Conservation (phyloP, 148 eudicot species). For the Drosera capensis region DNA sequence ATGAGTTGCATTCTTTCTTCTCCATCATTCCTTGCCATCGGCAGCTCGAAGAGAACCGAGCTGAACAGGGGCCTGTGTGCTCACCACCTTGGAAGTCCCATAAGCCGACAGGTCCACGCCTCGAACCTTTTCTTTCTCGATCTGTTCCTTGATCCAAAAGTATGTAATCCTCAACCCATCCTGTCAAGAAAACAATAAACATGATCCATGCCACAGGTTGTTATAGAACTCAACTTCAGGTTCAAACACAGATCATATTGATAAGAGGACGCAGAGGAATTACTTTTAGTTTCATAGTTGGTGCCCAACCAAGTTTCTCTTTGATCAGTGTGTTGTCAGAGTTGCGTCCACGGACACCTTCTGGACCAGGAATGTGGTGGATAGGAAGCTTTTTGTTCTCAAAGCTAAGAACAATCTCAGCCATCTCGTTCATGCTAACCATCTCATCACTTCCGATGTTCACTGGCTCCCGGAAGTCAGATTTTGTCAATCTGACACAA, state of each 20-base stretch:
- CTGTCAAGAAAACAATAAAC: constrained; percentile 14
- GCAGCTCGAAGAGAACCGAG: constrained; percentile 93
- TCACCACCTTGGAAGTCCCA: constrained; percentile 88
- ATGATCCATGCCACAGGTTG: background rate
- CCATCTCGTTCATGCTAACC: constrained; percentile 99
- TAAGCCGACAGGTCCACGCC: constrained; percentile 56
- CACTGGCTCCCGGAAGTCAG: constrained; percentile 87
- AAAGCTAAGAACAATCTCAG: constrained; percentile 81
- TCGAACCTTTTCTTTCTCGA: constrained; percentile 70
- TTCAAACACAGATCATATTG: background rate
- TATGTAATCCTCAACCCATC: constrained; percentile 92
- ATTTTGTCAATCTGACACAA: constrained; percentile 57
- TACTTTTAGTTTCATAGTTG: constrained; percentile 89
- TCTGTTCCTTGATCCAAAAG: constrained; percentile 89
- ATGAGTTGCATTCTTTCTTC: background rate
- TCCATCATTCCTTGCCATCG: constrained; percentile 72
- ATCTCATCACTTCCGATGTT: constrained; percentile 96
- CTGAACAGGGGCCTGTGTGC: constrained; percentile 88
- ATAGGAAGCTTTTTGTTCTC: constrained; percentile 71
- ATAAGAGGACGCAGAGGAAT: background rate
- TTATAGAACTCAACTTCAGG: background rate
- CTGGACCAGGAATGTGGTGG: constrained; percentile 95
- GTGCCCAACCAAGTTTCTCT: constrained; percentile 98
- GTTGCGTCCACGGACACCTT: constrained; percentile 96
- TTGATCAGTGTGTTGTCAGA: constrained; percentile 89